Base-by-base conservation (phyloP, 768 basidiomycete species). In the Hemileccinum rubropunctum region DNA sequence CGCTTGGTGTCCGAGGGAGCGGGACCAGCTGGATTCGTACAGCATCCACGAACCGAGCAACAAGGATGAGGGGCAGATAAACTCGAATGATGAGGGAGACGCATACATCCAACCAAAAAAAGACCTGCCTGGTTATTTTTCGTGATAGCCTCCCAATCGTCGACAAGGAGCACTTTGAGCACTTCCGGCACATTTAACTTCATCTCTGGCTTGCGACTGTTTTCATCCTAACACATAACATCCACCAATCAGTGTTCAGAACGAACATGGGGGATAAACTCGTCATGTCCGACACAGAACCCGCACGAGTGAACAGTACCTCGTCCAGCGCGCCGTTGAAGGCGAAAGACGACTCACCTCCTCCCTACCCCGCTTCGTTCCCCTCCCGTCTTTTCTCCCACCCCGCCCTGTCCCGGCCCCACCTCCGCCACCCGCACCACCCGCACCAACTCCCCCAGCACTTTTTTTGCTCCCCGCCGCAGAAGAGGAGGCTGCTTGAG, bases 131-230 rank as follows among this genome's bases (percentile, higher is more conserved):
- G 89, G 58, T 84, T 83, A 64, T 94, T 90, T 74, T 97, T 98
- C 46, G 97, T 98, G 34, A 98, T 84, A 5, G 86, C 82, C 69
- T 98, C 95, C 97, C 97, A 99, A 58, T 98, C 97, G 62, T 98
- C 94, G 2, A 98, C 94, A 33, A 99, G 76, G 41, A 88, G 77
- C 27, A 84, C 79, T 67, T 97, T 98, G 54, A 98, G 77, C n/a
- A 79, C 67, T 59, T 98, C 97, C 0, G 95, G 97, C 5, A 97
- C 84, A 51, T 76, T 80, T 43, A 99, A 76, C 71, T 91, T 92
- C 78, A 98, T 84, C 61, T 98, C 95, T 1, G 91, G 87, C 57
- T 88, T 84, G 66, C 82, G 84, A 62, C 74, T 74, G 52, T 74
- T 80, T 23, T 95, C 94, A 45, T 91, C 90, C 80, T 94, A 58